phyloP scores from a whole-genome alignment of 495 filamentous ascomycete genomes.

The Thozetella sp. region DNA sequence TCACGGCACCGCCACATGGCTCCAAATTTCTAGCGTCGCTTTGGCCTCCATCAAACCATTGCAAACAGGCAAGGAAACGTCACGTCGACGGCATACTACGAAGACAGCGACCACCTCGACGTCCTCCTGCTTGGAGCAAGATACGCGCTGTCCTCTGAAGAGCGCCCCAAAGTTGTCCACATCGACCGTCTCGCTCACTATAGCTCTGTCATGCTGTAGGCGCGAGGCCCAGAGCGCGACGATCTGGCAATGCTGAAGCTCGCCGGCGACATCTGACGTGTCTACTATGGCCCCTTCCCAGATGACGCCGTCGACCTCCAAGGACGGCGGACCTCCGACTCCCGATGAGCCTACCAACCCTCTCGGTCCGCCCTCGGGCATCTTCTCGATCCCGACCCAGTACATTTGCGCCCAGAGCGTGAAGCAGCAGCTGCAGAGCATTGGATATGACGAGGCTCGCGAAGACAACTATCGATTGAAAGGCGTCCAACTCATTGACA shows the following conservation, averaged over 20 bases:
- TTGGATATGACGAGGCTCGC: slow-evolving; percentile 35
- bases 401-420: slow-evolving; percentile 38
- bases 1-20: background rate
- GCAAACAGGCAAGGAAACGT: too few species aligned
- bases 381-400: slow-evolving; percentile 37
- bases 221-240: background rate
- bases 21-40: too few species aligned
- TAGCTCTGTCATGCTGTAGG: too few species aligned
- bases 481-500: slow-evolving; percentile 81
- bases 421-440: slow-evolving; percentile 33
- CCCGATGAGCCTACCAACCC: slow-evolving; percentile 12
- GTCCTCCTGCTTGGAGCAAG: too few species aligned
- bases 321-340: background rate
- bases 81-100: too few species aligned
- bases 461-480: slow-evolving; percentile 75
- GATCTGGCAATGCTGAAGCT: background rate
- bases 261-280: background rate
- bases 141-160: too few species aligned
- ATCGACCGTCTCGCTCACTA: too few species aligned
- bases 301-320: background rate
- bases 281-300: background rate
- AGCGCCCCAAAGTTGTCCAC: too few species aligned
- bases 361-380: slow-evolving; percentile 38
- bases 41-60: too few species aligned
- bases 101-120: too few species aligned